These are phyloP conservation scores for Hansenula lynferdii DNA, from an alignment of 1,139 yeast genomes.

Conservation along the genomic window DNA sequence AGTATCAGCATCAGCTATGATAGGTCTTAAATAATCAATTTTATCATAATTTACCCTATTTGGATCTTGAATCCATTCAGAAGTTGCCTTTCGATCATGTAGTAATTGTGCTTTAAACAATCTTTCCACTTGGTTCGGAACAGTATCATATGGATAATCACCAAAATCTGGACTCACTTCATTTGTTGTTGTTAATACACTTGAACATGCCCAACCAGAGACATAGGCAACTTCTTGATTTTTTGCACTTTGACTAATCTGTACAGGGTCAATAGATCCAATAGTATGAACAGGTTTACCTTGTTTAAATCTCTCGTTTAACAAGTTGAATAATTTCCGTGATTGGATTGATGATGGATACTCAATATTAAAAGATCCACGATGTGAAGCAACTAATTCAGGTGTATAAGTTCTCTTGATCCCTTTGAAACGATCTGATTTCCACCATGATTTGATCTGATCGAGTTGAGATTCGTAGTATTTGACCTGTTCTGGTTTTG, in stretches of 20 bases:
- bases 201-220: conserved; percentile 59
- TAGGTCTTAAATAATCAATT: conserved; percentile 49
- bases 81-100: conserved; percentile 47
- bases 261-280: conserved; percentile 61
- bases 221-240: conserved; percentile 49
- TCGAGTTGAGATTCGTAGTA: conserved; percentile 13
- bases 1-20: conserved; percentile 58
- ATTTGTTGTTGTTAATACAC: conserved; percentile 48
- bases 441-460: conserved; percentile 49
- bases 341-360: conserved; percentile 56
- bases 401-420: conserved; percentile 51
- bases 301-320: conserved; percentile 36
- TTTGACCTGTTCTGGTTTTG: not conserved
- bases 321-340: conserved; percentile 31
- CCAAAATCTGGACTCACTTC: conserved; percentile 61
- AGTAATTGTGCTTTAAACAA: conserved; percentile 46
- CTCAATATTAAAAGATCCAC: conserved; percentile 37
- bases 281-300: conserved; percentile 49
- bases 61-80: conserved; percentile 29
- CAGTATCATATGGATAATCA: conserved; percentile 63
- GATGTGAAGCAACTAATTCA: conserved; percentile 44
- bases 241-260: conserved; percentile 50
- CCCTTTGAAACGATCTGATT: conserved; percentile 41
- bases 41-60: conserved; percentile 7
- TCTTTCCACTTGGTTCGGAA: conserved; percentile 60